Evolutionary conservation across 345 rosid species (phyloP).

Genomic region (Erodium maritimum): DNA sequence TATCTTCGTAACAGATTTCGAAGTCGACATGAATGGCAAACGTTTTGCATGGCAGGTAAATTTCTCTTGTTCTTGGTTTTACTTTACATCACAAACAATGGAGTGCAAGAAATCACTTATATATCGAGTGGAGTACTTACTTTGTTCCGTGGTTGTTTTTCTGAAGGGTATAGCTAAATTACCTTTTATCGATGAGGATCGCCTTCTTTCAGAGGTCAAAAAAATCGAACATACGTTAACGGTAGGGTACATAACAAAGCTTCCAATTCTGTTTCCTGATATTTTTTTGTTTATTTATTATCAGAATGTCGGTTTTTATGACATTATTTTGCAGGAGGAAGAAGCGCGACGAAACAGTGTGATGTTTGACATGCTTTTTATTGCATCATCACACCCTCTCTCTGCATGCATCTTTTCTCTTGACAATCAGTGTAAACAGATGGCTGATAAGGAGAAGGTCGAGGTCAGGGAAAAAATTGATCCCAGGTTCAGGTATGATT

Average conservation of each 20-base stretch:
- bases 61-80: constrained; percentile 2
- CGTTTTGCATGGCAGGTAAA: constrained; percentile 86
- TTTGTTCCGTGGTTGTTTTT: neutral
- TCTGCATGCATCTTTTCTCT: constrained; percentile 66
- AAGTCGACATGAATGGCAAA: constrained; percentile 89
- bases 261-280: constrained; percentile 3
- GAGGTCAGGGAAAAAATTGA: constrained; percentile 40
- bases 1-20: constrained; percentile 39
- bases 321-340: constrained; percentile 39
- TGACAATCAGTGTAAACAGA: constrained; percentile 41
- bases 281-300: neutral
- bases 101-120: neutral
- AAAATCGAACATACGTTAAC: constrained; percentile 55
- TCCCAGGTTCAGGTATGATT: constrained; percentile 54
- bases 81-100: neutral
- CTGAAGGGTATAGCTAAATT: constrained; percentile 70
- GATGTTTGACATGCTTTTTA: constrained; percentile 71
- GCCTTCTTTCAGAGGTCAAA: constrained; percentile 67
- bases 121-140: neutral
- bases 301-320: neutral
- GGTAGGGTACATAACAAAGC: constrained; percentile 25
- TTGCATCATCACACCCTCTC: constrained; percentile 59
- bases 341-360: constrained; percentile 74
- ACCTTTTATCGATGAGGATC: constrained; percentile 87
- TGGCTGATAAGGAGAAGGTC: constrained; percentile 31